A percentile compares a stretch with the other conserved stretches of the same genome.
Evolutionary conservation across 2,329 filamentous ascomycete genomes (phyloP).

Genomic region (Pseudogymnoascus sp.): DNA sequence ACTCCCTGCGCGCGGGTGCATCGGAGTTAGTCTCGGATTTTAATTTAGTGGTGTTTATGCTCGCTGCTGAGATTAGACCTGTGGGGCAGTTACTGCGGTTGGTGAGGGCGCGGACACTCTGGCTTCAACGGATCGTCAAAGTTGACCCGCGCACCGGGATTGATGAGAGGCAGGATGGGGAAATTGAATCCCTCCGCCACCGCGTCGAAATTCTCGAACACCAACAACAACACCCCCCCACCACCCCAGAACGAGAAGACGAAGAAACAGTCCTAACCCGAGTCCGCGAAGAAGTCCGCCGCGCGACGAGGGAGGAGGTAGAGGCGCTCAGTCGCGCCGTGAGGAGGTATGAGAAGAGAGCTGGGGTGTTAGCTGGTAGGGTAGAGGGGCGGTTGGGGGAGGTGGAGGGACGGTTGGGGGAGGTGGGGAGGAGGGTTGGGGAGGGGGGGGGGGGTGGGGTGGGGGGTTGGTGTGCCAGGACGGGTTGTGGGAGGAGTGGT

Average conservation of each 20-base stretch:
- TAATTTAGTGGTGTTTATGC: conserved; percentile 82
- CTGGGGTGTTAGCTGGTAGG: conserved; percentile 63
- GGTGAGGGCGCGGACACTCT: conserved; percentile 67
- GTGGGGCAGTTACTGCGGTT: conserved; percentile 74
- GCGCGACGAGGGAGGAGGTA: conserved; percentile 66
- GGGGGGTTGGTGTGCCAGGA: not conserved
- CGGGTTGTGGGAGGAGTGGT: not conserved
- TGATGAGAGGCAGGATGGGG: conserved; percentile 22
- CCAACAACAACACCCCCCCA: too few species aligned
- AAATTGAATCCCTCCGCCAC: conserved; percentile 49
- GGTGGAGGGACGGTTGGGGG: not conserved
- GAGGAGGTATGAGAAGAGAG: conserved; percentile 83
- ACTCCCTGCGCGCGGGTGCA: conserved; percentile 71
- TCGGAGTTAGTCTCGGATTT: conserved; percentile 87
- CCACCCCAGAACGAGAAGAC: conserved; percentile 24
- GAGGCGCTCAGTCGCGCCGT: conserved; percentile 85
- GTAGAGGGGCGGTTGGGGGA: conserved; percentile 48
- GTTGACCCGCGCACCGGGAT: conserved; percentile 37
- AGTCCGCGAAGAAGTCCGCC: conserved; percentile 50
- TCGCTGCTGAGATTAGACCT: conserved; percentile 79
- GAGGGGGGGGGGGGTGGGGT: conserved; percentile 29
- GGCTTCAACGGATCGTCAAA: conserved; percentile 67
- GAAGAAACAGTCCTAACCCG: conserved; percentile 30
- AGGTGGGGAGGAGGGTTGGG: conserved; percentile 67
- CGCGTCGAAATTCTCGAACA: conserved; percentile 64